Evolutionary conservation across 805 yeast genomes (phyloP).

Genomic region (Saitoella complicata): DNA sequence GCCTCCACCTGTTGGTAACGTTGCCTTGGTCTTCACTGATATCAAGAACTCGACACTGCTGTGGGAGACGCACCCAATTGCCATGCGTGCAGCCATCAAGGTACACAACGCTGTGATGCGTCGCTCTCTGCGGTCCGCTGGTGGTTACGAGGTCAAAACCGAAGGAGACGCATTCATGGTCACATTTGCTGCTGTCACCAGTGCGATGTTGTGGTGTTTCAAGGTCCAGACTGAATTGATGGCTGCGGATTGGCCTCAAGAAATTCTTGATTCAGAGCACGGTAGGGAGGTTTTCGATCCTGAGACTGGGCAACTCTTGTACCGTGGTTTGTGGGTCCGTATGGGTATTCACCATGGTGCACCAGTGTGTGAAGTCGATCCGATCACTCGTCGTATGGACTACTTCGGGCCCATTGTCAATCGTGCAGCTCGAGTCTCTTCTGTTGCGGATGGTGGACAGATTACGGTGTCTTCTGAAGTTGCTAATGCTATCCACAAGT

Average conservation of each 20-base stretch:
- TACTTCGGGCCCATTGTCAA: conserved; percentile 98
- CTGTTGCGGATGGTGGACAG: conserved; percentile 98
- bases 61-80: conserved; percentile 86
- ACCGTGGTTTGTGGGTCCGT: conserved; percentile 81
- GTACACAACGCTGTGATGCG: conserved; percentile 91
- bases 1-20: conserved; percentile 83
- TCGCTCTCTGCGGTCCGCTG: conserved; percentile 75
- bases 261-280: conserved; percentile 67
- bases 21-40: conserved; percentile 95
- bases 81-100: conserved; percentile 93
- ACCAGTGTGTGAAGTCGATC: conserved; percentile 90
- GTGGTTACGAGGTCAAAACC: conserved; percentile 96
- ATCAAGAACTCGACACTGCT: conserved; percentile 81
- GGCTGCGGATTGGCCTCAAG: conserved; percentile 89
- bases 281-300: conserved; percentile 65
- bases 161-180: conserved; percentile 99
- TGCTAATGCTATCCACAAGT: conserved; percentile 48
- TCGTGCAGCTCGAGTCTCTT: conserved; percentile 80
- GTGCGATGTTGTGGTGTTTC: conserved; percentile 88
- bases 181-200: conserved; percentile 79
- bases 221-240: conserved; percentile 74
- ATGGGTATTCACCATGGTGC: conserved; percentile 99
- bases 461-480: conserved; percentile 75
- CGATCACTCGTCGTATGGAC: conserved; percentile 94
- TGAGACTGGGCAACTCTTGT: conserved; percentile 39